Evolutionary conservation across 2,329 filamentous ascomycete genomes (phyloP), one percentile per base, ranked within the genome.

Genomic region (Arthrobotrys megalospora): DNA sequence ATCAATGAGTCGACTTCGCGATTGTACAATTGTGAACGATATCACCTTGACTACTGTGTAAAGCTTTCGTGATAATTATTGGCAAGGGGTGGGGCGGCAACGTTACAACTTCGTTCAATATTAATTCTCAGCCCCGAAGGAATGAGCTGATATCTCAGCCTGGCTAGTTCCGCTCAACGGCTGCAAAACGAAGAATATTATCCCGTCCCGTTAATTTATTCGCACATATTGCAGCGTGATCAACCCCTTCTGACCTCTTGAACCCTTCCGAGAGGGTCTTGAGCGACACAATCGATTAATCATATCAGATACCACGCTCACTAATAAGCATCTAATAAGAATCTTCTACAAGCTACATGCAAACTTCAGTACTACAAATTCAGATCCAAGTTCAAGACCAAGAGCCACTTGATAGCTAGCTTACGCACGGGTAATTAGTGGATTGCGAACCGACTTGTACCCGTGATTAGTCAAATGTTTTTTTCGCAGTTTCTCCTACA

Each of bases 111-210:
- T 11, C 14, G 28, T 6, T 32, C 21, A 19, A 32, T 52, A 52
- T 16, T 28, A 28, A 28, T 28, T 32, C 50, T 58, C 53, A 58
- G 53, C 53, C 53, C 19, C 16, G 34, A 58, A 32, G 16, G 34
- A 41, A 58, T 14, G 53, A 16, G 34, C 34, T 58, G 32, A 58
- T 58, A 38, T 7, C 19, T 58, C 53, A 58, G 53, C 50, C 28
- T 32, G 34, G 28, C 2, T 41, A 24, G 8, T 38, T 3, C 8
- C 19, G 53, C n/a, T 21, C 10, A n/a, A 52, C 21, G 12, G 12
- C 41, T 16, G 41, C 41, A 12, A 45, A 45, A 38, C 5, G 24
- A 28, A 28, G 24, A 11, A 11, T 48, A 48, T 21, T 6, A 19
- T 21, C 10, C 45, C 7, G 10, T 48, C 10, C 21, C 11, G 3